phyloP scores from a whole-genome alignment of 768 basidiomycete species.

The Mycena vulgaris region DNA sequence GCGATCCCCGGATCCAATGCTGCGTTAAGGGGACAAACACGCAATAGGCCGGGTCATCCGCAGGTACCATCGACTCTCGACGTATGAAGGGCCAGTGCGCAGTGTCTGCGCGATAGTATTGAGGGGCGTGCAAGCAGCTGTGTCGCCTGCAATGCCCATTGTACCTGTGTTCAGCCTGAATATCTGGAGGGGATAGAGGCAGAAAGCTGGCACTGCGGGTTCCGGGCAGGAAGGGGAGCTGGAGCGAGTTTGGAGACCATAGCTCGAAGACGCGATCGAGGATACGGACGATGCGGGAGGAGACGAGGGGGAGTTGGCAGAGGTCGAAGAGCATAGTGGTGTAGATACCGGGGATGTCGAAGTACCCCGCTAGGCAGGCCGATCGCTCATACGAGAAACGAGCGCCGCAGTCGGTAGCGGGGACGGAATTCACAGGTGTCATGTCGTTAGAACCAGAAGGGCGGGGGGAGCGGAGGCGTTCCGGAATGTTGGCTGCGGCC shows the following conservation, averaged over 20 bases:
- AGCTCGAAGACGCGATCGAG: background rate
- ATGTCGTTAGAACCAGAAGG: too few species aligned
- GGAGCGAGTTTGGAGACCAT: constrained; percentile 3
- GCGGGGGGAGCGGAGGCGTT: too few species aligned
- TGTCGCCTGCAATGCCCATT: background rate
- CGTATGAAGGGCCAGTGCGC: constrained; percentile 1
- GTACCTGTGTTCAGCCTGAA: background rate
- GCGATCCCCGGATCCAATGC: too few species aligned
- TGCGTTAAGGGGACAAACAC: too few species aligned
- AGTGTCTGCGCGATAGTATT: background rate
- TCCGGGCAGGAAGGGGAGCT: background rate
- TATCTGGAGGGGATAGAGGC: too few species aligned
- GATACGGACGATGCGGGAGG: background rate
- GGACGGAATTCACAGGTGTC: too few species aligned
- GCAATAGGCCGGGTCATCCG: background rate
- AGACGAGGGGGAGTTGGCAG: background rate
- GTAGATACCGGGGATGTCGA: background rate
- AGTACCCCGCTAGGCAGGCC: background rate
- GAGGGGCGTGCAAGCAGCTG: background rate
- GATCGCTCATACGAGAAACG: background rate
- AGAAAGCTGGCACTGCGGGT: too few species aligned
- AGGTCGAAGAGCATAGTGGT: background rate
- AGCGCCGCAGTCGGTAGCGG: background rate
- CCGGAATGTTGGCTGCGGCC: too few species aligned
- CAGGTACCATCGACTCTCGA: background rate